A percentile compares a stretch with the other conserved stretches of the same genome.
Evolutionary conservation across 2,329 filamentous ascomycete genomes (phyloP).

Genomic region (Trematosphaeria pertusa): DNA sequence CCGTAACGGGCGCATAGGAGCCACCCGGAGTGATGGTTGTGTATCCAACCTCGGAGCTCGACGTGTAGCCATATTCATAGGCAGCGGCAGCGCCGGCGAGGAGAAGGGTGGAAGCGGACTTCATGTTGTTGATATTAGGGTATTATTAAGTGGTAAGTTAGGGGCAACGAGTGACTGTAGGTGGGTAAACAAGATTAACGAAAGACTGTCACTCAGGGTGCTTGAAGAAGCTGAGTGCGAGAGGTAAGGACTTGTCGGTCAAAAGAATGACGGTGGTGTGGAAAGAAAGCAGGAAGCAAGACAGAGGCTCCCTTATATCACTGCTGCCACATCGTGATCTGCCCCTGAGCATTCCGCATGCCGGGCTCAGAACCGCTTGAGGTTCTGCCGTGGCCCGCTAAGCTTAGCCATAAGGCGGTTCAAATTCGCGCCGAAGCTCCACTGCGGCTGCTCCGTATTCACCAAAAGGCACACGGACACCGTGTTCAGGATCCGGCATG

Average conservation of each 20-base stretch:
- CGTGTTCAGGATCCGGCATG: background rate
- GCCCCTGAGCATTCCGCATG: slow-evolving; percentile 18
- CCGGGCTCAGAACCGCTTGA: background rate
- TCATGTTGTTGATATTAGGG: slow-evolving; percentile 20
- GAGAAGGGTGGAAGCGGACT: slow-evolving; percentile 27
- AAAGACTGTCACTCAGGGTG: slow-evolving; percentile 15
- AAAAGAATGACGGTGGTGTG: slow-evolving; percentile 26
- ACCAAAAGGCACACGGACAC: background rate
- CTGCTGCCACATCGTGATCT: background rate
- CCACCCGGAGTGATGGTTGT: slow-evolving; percentile 38
- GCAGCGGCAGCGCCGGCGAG: slow-evolving; percentile 28
- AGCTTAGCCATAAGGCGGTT: background rate
- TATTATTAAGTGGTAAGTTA: slow-evolving; percentile 17
- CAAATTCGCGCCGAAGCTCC: background rate
- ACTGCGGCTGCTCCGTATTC: slow-evolving; percentile 5
- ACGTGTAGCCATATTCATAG: slow-evolving; percentile 13
- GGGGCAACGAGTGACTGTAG: slow-evolving; percentile 35
- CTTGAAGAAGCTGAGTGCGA: slow-evolving; percentile 24
- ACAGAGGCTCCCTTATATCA: slow-evolving; percentile 18
- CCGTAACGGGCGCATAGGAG: slow-evolving; percentile 33
- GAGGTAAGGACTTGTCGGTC: slow-evolving; percentile 15
- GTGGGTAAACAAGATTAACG: slow-evolving; percentile 23
- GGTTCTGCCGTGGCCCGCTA: background rate
- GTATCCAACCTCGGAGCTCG: slow-evolving; percentile 28
- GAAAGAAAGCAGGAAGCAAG: background rate